phyloP scores from a whole-genome alignment of 768 basidiomycete species.

The Scleroderma bovista region DNA sequence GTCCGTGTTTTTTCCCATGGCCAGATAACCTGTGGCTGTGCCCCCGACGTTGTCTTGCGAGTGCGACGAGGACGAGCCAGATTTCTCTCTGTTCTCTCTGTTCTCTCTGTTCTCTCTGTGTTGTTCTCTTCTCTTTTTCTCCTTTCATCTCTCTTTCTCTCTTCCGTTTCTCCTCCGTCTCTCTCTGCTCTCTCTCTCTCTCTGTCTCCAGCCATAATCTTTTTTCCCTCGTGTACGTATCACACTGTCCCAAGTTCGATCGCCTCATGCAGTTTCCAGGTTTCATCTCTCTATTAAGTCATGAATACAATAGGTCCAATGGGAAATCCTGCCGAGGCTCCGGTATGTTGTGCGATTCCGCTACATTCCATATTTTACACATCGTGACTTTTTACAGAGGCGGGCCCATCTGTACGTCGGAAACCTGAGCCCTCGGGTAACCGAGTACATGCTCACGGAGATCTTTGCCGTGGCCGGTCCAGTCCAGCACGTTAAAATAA shows the following conservation, averaged over 20 bases:
- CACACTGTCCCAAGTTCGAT: slow-evolving; percentile 18
- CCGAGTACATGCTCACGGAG: slow-evolving; percentile 98
- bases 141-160: slow-evolving; percentile 26
- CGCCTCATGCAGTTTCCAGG: slow-evolving; percentile 15
- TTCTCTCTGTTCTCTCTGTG: slow-evolving; percentile 15
- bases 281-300: slow-evolving; percentile 43
- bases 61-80: slow-evolving; percentile 19
- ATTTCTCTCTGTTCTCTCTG: slow-evolving; percentile 14
- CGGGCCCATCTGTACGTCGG: slow-evolving; percentile 99
- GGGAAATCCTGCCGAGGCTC: slow-evolving; percentile 66
- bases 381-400: slow-evolving; percentile 41
- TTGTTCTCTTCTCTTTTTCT: slow-evolving; percentile 27
- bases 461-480: slow-evolving; percentile 96
- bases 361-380: slow-evolving; percentile 6
- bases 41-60: slow-evolving; percentile 13
- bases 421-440: slow-evolving; percentile 94
- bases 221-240: slow-evolving; percentile 29
- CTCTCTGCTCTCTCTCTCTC: slow-evolving; percentile 28
- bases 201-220: slow-evolving; percentile 35
- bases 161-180: slow-evolving; percentile 33
- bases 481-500: slow-evolving; percentile 99
- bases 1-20: slow-evolving; percentile 21
- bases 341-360: slow-evolving; percentile 42
- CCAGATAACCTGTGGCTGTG: slow-evolving; percentile 18
- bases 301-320: slow-evolving; percentile 69